These are phyloP conservation scores for Crithidia mellificae DNA, from an alignment of 208 protist species.

Conservation along the genomic window DNA sequence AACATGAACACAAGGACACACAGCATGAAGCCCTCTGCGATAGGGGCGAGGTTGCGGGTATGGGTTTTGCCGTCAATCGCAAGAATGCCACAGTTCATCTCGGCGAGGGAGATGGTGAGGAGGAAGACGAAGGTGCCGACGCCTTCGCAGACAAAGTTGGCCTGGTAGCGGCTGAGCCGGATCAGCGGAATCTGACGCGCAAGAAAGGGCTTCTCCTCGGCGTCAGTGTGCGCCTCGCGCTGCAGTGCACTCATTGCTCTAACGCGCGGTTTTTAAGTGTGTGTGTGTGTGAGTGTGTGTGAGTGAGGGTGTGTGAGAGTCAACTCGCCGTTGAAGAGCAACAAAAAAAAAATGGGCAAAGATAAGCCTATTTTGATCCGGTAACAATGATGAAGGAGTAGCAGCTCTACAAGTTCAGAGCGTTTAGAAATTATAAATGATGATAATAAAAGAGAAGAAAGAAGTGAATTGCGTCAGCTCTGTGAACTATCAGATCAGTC, in stretches of 20 bases:
- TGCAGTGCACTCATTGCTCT: conserved; percentile 27
- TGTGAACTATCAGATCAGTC: too few species aligned
- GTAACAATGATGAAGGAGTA: too few species aligned
- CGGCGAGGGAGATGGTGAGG: conserved; percentile 73
- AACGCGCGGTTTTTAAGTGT: too few species aligned
- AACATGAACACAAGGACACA: conserved; percentile 83
- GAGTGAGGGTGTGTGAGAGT: too few species aligned
- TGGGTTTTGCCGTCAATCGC: conserved; percentile 61
- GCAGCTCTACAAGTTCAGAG: too few species aligned
- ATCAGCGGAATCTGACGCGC: conserved; percentile 56
- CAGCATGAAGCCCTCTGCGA: conserved; percentile 81
- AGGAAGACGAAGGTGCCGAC: conserved; percentile 80
- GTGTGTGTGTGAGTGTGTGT: too few species aligned
- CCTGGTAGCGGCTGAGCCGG: conserved; percentile 59
- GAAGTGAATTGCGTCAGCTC: too few species aligned
- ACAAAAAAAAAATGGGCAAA: too few species aligned
- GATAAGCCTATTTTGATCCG: too few species aligned
- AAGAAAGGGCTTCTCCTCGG: conserved; percentile 44
- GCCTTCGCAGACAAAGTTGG: conserved; percentile 65
- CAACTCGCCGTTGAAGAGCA: too few species aligned
- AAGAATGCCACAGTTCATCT: conserved; percentile 69
- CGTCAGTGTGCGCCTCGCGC: conserved; percentile 10
- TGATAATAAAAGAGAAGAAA: too few species aligned
- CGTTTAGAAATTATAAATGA: too few species aligned
- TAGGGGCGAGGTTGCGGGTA: conserved; percentile 79